These are phyloP conservation scores for Panicum miliaceum DNA, from an alignment of 176 grass and related monocot genomes.

Conservation along the genomic window DNA sequence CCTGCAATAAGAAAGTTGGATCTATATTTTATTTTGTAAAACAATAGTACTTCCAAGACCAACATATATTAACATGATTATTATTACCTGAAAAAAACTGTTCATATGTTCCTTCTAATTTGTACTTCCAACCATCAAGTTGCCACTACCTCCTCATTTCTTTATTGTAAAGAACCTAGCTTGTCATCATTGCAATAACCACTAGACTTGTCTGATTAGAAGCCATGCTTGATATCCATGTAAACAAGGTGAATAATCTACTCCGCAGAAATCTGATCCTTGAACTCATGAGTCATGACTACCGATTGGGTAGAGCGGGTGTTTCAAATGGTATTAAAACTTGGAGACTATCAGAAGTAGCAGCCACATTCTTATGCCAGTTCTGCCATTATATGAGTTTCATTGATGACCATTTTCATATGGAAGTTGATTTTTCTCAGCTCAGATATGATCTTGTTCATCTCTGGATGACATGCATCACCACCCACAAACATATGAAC, in stretches of 20 bases:
- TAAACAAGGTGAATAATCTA: conserved; percentile 27
- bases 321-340: background rate
- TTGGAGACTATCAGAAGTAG: conserved; percentile 24
- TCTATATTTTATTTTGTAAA: background rate
- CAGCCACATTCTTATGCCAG: conserved; percentile 31
- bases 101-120: background rate
- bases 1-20: conserved; percentile 28
- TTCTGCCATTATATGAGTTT: conserved; percentile 36
- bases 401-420: conserved; percentile 64
- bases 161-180: background rate
- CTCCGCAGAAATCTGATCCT: conserved; percentile 31
- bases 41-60: conserved; percentile 21
- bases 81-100: conserved; percentile 31
- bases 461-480: conserved; percentile 87
- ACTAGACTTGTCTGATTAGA: background rate
- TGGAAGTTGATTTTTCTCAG: conserved; percentile 77
- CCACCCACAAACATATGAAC: conserved; percentile 84
- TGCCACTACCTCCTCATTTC: background rate
- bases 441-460: conserved; percentile 57
- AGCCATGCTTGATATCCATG: conserved; percentile 7
- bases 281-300: conserved; percentile 10
- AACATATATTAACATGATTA: conserved; percentile 18
- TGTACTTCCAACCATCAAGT: conserved; percentile 16
- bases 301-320: conserved; percentile 3
- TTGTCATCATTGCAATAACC: conserved; percentile 12